These are phyloP conservation scores for Quercus suber DNA, from an alignment of 306 rosid species.

Conservation along the genomic window DNA sequence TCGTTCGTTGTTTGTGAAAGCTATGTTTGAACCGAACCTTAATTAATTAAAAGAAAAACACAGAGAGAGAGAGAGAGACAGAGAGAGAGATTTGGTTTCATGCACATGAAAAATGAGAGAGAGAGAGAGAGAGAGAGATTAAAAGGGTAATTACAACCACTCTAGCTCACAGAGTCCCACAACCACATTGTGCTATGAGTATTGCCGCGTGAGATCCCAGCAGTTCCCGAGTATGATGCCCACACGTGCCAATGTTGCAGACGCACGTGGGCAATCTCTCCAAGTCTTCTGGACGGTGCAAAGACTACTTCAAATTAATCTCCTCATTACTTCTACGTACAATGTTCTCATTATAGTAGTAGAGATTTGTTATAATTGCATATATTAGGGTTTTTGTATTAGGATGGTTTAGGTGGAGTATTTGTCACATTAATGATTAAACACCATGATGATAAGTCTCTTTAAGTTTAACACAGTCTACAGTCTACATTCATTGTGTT, in stretches of 20 bases:
- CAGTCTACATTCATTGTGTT: too few species aligned
- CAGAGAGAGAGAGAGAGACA: not conserved
- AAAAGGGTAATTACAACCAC: not conserved
- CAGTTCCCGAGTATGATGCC: constrained; percentile 1
- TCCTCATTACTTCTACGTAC: not conserved
- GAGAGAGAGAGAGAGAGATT: not conserved
- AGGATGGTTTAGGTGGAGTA: too few species aligned
- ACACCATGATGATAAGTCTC: not conserved
- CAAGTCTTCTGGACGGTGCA: not conserved
- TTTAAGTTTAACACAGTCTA: too few species aligned
- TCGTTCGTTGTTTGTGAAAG: constrained; percentile 28
- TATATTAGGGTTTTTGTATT: too few species aligned
- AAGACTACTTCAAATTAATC: not conserved
- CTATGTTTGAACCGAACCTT: constrained; percentile 22
- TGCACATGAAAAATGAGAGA: not conserved
- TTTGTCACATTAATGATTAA: not conserved
- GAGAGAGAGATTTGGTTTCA: not conserved
- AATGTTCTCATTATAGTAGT: not conserved
- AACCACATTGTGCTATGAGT: constrained; percentile 8
- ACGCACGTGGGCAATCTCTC: constrained; percentile 13
- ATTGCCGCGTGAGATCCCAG: constrained; percentile 27
- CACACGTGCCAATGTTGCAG: not conserved
- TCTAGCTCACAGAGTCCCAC: not conserved
- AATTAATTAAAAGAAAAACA: not conserved
- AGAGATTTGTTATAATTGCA: not conserved